Conservation (phyloP, 495 filamentous ascomycete genomes). For the Cryomyces minteri region DNA sequence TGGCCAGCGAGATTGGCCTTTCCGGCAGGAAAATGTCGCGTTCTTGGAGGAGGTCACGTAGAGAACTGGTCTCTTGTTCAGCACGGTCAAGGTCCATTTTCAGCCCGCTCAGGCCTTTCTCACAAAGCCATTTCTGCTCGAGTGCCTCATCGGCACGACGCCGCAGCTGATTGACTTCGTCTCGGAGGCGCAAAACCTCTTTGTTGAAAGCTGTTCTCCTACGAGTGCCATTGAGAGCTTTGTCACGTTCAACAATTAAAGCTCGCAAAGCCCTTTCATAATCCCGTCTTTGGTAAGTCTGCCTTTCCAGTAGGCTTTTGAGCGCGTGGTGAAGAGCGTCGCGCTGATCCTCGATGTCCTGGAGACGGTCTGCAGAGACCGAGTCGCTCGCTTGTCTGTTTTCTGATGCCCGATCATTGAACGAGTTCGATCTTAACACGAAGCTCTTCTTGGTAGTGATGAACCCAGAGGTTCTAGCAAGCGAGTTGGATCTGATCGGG, state of each 20-base stretch:
- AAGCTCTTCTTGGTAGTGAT: constrained; percentile 15
- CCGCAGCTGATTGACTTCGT: constrained; percentile 71
- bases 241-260: constrained; percentile 62
- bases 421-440: constrained; percentile 37
- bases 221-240: constrained; percentile 48
- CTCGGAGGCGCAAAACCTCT: constrained; percentile 59
- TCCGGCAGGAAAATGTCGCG: constrained; percentile 62
- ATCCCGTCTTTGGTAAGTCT: constrained; percentile 62
- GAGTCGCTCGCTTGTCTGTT: constrained; percentile 30
- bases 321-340: constrained; percentile 80
- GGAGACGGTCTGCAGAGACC: constrained; percentile 52
- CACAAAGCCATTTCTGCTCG: constrained; percentile 92
- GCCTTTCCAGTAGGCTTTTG: constrained; percentile 70
- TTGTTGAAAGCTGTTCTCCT: constrained; percentile 61
- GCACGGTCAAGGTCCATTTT: constrained; percentile 97
- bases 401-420: constrained; percentile 27
- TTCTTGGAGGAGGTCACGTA: constrained; percentile 65
- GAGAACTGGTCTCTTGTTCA: constrained; percentile 71
- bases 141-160: constrained; percentile 85
- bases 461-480: constrained; percentile 25
- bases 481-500: constrained; percentile 42
- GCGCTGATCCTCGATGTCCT: constrained; percentile 83
- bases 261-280: constrained; percentile 56
- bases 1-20: constrained; percentile 4
- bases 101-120: constrained; percentile 77